Conservation (phyloP, 108 stramenopile species). For the Cyclotella baltica region DNA sequence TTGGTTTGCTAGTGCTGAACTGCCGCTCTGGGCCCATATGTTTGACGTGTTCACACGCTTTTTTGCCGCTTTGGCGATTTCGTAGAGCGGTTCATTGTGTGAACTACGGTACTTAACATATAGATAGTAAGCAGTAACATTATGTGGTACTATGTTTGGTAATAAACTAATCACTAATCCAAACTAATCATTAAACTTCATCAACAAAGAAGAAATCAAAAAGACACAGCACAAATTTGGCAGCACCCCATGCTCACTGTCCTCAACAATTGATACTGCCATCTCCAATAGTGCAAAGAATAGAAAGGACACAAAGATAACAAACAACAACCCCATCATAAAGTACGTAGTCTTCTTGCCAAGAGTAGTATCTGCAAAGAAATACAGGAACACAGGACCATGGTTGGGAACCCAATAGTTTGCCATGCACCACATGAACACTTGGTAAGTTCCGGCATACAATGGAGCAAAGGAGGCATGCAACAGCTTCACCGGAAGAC, state of each 20-base stretch:
- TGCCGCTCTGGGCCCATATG: too few species aligned
- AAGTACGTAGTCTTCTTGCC: constrained; percentile 60
- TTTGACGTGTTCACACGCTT: too few species aligned
- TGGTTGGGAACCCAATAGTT: constrained; percentile 41
- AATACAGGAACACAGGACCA: constrained; percentile 69
- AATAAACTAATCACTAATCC: neutral
- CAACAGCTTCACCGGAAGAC: constrained; percentile 55
- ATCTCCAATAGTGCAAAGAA: constrained; percentile 51
- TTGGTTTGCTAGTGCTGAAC: too few species aligned
- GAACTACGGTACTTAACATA: too few species aligned
- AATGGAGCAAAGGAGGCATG: constrained; percentile 58
- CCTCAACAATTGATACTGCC: constrained; percentile 22
- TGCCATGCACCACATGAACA: constrained; percentile 63
- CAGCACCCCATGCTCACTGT: constrained; percentile 24
- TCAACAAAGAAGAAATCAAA: constrained; percentile 29
- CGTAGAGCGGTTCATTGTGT: too few species aligned
- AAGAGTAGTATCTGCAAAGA: constrained; percentile 71
- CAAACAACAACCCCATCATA: constrained; percentile 48
- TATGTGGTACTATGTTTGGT: too few species aligned
- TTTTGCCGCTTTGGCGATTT: too few species aligned
- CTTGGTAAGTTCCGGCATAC: constrained; percentile 57
- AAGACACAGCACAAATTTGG: constrained; percentile 28
- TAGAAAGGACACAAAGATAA: constrained; percentile 52
- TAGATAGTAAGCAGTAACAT: too few species aligned
- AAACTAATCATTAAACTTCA: constrained; percentile 41